A percentile compares a stretch with the other conserved stretches of the same genome.
phyloP scores from a whole-genome alignment of 2,329 filamentous ascomycete species.

The Scedosporium aurantiacum region DNA sequence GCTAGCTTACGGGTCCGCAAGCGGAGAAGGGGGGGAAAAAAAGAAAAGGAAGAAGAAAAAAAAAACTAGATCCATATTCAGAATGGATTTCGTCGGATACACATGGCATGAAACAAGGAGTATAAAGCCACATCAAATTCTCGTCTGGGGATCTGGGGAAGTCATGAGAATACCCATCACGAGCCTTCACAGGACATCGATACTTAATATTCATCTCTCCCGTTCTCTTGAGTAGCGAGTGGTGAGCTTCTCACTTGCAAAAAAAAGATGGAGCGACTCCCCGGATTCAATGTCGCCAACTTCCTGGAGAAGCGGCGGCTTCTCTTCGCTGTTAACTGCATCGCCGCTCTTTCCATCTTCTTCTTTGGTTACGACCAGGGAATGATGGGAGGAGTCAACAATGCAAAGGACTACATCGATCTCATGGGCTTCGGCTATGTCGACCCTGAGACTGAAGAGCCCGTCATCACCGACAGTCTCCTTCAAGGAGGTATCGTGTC shows the following conservation, averaged over 20 bases:
- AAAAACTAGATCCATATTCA: too few species aligned
- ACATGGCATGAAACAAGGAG: too few species aligned
- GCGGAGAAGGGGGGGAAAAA: too few species aligned
- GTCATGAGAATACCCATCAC: too few species aligned
- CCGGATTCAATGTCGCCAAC: constrained; percentile 30
- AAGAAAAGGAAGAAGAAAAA: too few species aligned
- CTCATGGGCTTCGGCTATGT: constrained; percentile 55
- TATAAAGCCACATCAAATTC: too few species aligned
- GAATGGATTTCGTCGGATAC: too few species aligned
- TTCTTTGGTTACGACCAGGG: constrained; percentile 54
- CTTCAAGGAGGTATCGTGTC: constrained; percentile 19
- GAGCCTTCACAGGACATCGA: too few species aligned
- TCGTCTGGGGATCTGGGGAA: too few species aligned
- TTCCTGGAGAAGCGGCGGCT: constrained; percentile 42
- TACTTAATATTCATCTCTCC: too few species aligned
- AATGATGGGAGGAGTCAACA: constrained; percentile 56
- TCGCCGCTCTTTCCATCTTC: constrained; percentile 55
- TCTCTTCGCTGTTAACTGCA: constrained; percentile 49
- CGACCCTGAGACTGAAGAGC: constrained; percentile 30
- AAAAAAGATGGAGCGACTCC: constrained; percentile 2
- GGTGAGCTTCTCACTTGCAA: not conserved
- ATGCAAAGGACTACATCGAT: constrained; percentile 50
- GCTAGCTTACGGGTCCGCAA: too few species aligned
- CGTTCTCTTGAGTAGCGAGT: too few species aligned
- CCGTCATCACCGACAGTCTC: constrained; percentile 47